A percentile compares a stretch with the other conserved stretches of the same genome.
Evolutionary conservation across 1,139 yeast genomes (phyloP).

Genomic region (Hansenula sp.): DNA sequence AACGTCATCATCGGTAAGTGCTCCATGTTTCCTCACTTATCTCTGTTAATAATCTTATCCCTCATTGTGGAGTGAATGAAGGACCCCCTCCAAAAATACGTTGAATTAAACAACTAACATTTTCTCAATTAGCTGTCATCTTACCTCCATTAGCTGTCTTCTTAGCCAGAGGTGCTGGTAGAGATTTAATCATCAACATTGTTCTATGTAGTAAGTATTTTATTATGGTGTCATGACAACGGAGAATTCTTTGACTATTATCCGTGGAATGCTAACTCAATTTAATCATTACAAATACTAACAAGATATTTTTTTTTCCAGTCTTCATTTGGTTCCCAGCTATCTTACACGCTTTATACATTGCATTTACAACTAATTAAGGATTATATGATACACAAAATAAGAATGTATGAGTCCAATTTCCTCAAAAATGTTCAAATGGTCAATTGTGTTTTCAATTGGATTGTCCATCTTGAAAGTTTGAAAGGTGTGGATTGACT

Average conservation of each 20-base stretch:
- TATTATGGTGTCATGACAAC: too few relatives aligned
- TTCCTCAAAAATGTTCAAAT: too few relatives aligned
- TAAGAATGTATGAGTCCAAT: not conserved
- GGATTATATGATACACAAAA: not conserved
- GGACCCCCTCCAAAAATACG: too few relatives aligned
- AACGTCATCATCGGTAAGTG: conserved; percentile 33
- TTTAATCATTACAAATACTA: conserved; percentile 2
- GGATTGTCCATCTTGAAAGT: too few relatives aligned
- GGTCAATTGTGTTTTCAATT: too few relatives aligned
- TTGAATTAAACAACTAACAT: too few relatives aligned
- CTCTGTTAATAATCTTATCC: not conserved
- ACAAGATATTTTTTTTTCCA: conserved; percentile 9
- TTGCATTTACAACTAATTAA: conserved; percentile 34
- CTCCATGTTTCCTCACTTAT: not conserved
- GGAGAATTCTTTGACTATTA: too few relatives aligned
- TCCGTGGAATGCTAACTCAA: too few relatives aligned
- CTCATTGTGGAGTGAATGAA: too few relatives aligned
- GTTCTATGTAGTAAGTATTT: conserved; percentile 43
- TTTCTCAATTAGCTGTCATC: conserved; percentile 42
- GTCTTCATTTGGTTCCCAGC: conserved; percentile 70
- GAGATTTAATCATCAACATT: conserved; percentile 58
- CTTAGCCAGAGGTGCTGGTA: conserved; percentile 58
- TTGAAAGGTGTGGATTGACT: too few relatives aligned
- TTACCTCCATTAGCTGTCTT: conserved; percentile 74
- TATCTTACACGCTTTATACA: conserved; percentile 66